Conservation (phyloP, 129 eudicot species). For the Erigeron canadensis region DNA sequence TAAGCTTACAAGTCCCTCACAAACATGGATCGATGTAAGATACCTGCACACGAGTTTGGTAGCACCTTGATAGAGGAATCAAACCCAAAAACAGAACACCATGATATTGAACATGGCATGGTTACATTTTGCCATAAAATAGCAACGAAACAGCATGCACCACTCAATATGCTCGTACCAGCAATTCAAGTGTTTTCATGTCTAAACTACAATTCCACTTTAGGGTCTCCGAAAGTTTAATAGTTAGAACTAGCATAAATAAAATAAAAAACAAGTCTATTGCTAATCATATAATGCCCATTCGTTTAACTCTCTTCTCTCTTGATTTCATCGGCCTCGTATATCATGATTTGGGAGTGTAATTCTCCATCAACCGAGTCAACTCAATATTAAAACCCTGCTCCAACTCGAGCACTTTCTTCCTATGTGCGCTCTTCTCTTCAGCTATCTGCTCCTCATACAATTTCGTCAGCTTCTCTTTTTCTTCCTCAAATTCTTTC, state of each 20-base stretch:
- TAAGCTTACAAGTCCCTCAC: background rate
- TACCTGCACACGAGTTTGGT: no score
- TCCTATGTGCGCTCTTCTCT: conserved; percentile 45
- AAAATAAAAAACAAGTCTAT: background rate
- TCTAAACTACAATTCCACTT: conserved; percentile 6
- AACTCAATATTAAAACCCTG: conserved; percentile 49
- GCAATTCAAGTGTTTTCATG: conserved; percentile 8
- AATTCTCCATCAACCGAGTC: conserved; percentile 50
- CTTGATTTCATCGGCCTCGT: conserved; percentile 13
- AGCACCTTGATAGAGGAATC: background rate
- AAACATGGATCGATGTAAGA: no score
- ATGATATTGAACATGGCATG: background rate
- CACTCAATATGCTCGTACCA: background rate
- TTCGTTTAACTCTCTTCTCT: conserved; percentile 2
- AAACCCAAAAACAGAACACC: conserved; percentile 6
- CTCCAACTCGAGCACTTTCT: conserved; percentile 59
- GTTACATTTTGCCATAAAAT: background rate
- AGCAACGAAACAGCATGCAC: conserved; percentile 7
- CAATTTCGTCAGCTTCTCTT: conserved; percentile 23
- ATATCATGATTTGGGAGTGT: conserved; percentile 42
- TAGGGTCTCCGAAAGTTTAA: background rate
- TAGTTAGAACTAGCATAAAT: background rate
- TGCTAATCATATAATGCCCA: background rate
- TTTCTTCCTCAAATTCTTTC: conserved; percentile 34
- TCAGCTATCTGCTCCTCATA: conserved; percentile 46